A percentile compares a stretch with the other conserved stretches of the same genome.
These are phyloP conservation scores for Spirogloea muscicola DNA, from an alignment of 139 green algal species.

Conservation along the genomic window DNA sequence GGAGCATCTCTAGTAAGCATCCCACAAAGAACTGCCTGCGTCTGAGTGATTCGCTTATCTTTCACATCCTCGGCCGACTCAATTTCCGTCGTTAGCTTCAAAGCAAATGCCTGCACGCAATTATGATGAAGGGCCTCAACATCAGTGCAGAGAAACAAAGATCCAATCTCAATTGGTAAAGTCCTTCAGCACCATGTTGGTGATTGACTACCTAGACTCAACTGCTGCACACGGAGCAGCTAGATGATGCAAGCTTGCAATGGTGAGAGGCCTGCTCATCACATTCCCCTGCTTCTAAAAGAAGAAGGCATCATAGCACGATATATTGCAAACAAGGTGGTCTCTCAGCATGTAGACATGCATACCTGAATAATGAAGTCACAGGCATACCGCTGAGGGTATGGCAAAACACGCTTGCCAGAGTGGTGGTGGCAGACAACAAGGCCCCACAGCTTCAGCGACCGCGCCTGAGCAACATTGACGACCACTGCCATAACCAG, in stretches of 20 bases:
- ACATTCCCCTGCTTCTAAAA: too few species aligned
- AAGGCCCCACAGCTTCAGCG: not conserved
- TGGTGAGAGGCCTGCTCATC: too few species aligned
- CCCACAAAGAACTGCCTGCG: conserved; percentile 30
- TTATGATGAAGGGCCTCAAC: too few species aligned
- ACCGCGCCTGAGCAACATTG: conserved; percentile 3
- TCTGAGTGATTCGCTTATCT: conserved; percentile 29
- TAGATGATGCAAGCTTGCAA: too few species aligned
- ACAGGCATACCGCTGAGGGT: not conserved
- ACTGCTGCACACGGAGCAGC: too few species aligned
- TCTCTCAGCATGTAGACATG: too few species aligned
- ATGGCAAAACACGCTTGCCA: not conserved
- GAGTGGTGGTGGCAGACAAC: conserved; percentile 7
- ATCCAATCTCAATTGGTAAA: too few species aligned
- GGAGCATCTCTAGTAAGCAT: conserved; percentile 39
- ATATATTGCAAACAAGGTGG: too few species aligned
- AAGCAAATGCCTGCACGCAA: conserved; percentile 19
- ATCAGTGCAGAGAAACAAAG: too few species aligned
- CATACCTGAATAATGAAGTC: conserved; percentile 11
- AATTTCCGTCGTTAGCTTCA: conserved; percentile 26
- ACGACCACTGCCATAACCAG: conserved; percentile 36
- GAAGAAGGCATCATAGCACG: too few species aligned
- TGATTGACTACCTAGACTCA: too few species aligned
- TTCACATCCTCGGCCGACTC: conserved; percentile 8
- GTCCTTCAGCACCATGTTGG: too few species aligned